phyloP scores from a whole-genome alignment of 169 alveolate genomes.

The Babesia sp. region DNA sequence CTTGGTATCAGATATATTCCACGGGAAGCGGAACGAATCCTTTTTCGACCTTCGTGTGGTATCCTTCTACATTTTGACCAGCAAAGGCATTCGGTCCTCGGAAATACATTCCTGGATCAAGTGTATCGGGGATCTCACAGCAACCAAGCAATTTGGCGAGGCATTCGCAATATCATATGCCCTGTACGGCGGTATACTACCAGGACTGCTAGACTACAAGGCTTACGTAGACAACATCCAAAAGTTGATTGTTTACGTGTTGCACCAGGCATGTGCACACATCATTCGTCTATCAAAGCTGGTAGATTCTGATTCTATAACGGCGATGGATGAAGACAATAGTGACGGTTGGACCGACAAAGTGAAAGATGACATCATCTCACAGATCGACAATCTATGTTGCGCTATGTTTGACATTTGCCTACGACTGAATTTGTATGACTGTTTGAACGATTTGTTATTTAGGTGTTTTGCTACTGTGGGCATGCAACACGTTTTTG shows the following conservation, averaged over 20 bases:
- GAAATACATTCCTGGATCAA: slow-evolving; percentile 66
- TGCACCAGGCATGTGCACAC: slow-evolving; percentile 67
- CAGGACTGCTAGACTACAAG: slow-evolving; percentile 57
- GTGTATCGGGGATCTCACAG: slow-evolving; percentile 54
- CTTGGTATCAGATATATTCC: slow-evolving; percentile 54
- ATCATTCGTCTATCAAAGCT: slow-evolving; percentile 50
- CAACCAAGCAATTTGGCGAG: slow-evolving; percentile 46
- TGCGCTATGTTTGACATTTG: slow-evolving; percentile 58
- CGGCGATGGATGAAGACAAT: slow-evolving; percentile 14
- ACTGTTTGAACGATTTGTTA: slow-evolving; percentile 45
- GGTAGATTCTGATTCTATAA: slow-evolving; percentile 15
- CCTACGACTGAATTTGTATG: slow-evolving; percentile 35
- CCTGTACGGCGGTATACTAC: slow-evolving; percentile 27
- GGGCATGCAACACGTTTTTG: slow-evolving; percentile 37
- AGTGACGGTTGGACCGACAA: slow-evolving; percentile 48
- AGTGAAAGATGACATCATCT: slow-evolving; percentile 45
- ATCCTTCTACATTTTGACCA: slow-evolving; percentile 26
- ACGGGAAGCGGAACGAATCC: slow-evolving; percentile 22
- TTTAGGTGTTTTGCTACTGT: slow-evolving; percentile 57
- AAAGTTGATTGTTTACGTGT: slow-evolving; percentile 43
- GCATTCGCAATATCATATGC: slow-evolving; percentile 48
- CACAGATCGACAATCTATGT: slow-evolving; percentile 50
- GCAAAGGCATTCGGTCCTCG: slow-evolving; percentile 30
- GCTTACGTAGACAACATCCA: slow-evolving; percentile 48
- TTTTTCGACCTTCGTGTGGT: slow-evolving; percentile 46